Conservation (phyloP, 768 basidiomycete species). For the Pleurotus platypus region DNA sequence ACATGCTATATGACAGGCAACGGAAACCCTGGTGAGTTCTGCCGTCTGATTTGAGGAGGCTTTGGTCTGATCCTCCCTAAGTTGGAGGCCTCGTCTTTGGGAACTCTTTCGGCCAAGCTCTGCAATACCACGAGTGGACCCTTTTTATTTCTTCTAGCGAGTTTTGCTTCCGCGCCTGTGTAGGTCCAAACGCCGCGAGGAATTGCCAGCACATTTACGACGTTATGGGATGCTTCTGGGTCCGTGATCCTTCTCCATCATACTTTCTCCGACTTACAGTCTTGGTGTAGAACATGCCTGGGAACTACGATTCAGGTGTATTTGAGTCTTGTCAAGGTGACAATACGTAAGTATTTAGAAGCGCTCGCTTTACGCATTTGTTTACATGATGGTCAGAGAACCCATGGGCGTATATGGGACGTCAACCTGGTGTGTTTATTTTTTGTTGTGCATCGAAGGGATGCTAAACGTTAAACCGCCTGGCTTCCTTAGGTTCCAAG, state of each 20-base stretch:
- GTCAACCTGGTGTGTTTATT: constrained; percentile 49
- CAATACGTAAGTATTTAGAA: constrained; percentile 31
- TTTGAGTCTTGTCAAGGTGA: constrained; percentile 71
- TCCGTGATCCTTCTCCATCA: constrained; percentile 16
- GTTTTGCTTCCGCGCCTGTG: constrained; percentile 77
- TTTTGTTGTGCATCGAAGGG: background rate
- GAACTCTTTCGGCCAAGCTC: constrained; percentile 29
- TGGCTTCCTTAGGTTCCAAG: constrained; percentile 2
- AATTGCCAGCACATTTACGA: constrained; percentile 81
- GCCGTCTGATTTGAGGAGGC: too few species aligned
- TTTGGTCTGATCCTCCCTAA: background rate
- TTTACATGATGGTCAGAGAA: constrained; percentile 18
- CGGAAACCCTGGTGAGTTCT: constrained; percentile 20
- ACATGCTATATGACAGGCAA: background rate
- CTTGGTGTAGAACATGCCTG: constrained; percentile 67
- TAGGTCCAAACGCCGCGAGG: constrained; percentile 48
- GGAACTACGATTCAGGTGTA: constrained; percentile 51
- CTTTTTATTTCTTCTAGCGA: constrained; percentile 66
- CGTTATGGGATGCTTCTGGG: constrained; percentile 58
- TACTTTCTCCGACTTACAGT: background rate
- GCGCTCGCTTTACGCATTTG: too few species aligned
- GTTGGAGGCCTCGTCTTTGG: constrained; percentile 15
- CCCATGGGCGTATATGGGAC: constrained; percentile 74
- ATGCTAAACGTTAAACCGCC: background rate
- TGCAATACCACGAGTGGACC: constrained; percentile 80